These are phyloP conservation scores for Intubia oerlemansii DNA, from an alignment of 2,329 filamentous ascomycete genomes.

Conservation along the genomic window DNA sequence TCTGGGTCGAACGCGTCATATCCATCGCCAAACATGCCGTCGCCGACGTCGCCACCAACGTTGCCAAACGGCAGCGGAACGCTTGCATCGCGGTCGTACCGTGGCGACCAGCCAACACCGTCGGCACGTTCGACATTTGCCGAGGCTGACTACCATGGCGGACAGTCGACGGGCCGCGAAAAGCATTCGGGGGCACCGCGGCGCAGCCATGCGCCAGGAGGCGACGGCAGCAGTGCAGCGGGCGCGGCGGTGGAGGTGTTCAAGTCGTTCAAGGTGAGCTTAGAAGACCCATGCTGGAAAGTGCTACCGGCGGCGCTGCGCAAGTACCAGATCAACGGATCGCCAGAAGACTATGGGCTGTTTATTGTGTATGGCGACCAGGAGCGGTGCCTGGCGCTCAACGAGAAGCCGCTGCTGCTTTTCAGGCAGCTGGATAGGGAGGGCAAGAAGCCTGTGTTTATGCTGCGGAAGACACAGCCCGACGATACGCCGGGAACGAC, in stretches of 20 bases:
- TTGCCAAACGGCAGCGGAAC: conserved; percentile 23
- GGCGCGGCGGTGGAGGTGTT: conserved; percentile 69
- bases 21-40: conserved; percentile 45
- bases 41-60: conserved; percentile 45
- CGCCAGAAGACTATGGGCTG: conserved; percentile 90
- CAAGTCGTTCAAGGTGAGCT: conserved; percentile 94
- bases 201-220: conserved; percentile 38
- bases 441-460: conserved; percentile 98
- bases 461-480: conserved; percentile 48
- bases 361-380: conserved; percentile 99
- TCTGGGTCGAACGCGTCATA: no score
- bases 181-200: conserved; percentile 24
- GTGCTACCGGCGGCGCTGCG: conserved; percentile 87
- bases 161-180: conserved; percentile 13
- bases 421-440: conserved; percentile 97
- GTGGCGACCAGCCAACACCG: conserved; percentile 30
- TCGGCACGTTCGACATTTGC: conserved; percentile 34
- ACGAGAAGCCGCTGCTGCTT: conserved; percentile 84
- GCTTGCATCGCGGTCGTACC: conserved; percentile 39
- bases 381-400: conserved; percentile 74
- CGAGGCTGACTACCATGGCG: conserved; percentile 23
- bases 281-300: conserved; percentile 96
- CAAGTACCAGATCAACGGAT: conserved; percentile 96
- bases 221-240: conserved; percentile 14
- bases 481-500: conserved; percentile 30